These are phyloP conservation scores for Paecilomyces sp. DNA, from an alignment of 2,329 filamentous ascomycete genomes.

Conservation along the genomic window DNA sequence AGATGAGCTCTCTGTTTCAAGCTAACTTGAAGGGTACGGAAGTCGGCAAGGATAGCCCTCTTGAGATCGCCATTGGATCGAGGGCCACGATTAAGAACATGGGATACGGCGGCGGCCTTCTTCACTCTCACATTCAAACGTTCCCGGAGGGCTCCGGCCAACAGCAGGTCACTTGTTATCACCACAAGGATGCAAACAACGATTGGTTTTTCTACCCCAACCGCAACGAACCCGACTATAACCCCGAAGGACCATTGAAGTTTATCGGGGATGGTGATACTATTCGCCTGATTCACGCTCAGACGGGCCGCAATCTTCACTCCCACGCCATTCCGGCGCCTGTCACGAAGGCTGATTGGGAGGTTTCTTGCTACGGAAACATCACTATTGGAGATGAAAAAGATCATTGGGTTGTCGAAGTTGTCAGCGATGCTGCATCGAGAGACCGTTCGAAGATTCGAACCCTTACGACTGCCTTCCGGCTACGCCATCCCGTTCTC, in stretches of 20 bases:
- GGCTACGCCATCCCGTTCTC: constrained; percentile 71
- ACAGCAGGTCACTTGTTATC: constrained; percentile 98
- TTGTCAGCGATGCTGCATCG: constrained; percentile 82
- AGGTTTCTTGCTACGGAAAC: constrained; percentile 96
- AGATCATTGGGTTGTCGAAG: constrained; percentile 93
- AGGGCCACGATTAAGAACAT: constrained; percentile 95
- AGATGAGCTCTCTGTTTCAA: constrained; percentile 99
- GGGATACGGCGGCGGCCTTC: constrained; percentile 93
- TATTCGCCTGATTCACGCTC: constrained; percentile 84
- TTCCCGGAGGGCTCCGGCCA: constrained; percentile 89
- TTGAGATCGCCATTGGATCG: constrained; percentile 86
- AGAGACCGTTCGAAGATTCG: constrained; percentile 77
- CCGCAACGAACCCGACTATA: constrained; percentile 65
- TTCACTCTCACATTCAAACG: constrained; percentile 94
- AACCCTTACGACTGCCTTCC: constrained; percentile 88
- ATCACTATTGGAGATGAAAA: constrained; percentile 92
- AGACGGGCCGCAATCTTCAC: constrained; percentile 95
- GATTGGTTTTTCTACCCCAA: constrained; percentile 99
- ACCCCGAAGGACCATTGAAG: constrained; percentile 61
- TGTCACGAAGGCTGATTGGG: constrained; percentile 78
- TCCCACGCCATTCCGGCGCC: constrained; percentile 87
- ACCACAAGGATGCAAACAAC: constrained; percentile 99
- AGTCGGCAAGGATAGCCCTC: constrained; percentile 87
- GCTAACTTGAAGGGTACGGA: constrained; percentile 91
- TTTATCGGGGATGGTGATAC: constrained; percentile 71